These are phyloP conservation scores for Aspergillus neotritici DNA, from an alignment of 2,329 filamentous ascomycete genomes.

Conservation along the genomic window DNA sequence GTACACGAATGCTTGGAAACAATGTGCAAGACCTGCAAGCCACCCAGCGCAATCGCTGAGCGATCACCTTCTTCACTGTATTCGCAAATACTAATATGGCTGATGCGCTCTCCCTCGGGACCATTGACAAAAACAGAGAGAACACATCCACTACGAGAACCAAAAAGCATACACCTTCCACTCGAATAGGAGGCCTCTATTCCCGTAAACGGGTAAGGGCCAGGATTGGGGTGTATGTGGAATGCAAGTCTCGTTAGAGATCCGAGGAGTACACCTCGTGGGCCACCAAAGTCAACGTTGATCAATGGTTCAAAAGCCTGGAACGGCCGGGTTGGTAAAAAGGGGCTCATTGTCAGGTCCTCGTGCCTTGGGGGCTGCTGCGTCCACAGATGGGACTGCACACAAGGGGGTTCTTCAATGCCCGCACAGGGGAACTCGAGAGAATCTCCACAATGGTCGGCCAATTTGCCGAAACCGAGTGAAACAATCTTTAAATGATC, in stretches of 20 bases:
- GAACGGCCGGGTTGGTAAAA: neutral
- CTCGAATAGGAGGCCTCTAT: constrained; percentile 3
- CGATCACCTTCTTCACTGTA: neutral
- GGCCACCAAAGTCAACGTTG: constrained; percentile 12
- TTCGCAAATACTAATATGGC: constrained; percentile 1
- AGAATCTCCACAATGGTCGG: neutral
- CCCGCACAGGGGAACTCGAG: neutral
- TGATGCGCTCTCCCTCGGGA: constrained; percentile 6
- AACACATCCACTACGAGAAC: neutral
- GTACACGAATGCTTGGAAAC: neutral
- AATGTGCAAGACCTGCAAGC: constrained; percentile 3
- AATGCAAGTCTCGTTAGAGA: constrained; percentile 5
- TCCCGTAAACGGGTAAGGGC: constrained; percentile 4
- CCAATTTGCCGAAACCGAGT: constrained; percentile 4
- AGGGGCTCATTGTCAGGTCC: neutral
- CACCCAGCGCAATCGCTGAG: neutral
- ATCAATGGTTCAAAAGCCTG: constrained; percentile 5
- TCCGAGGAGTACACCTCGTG: constrained; percentile 1
- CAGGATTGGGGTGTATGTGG: constrained; percentile 4
- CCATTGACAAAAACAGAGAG: constrained; percentile 7
- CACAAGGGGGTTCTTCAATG: neutral
- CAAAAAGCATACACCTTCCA: constrained; percentile 3
- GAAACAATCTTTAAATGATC: constrained; percentile 10
- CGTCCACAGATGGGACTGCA: constrained; percentile 6
- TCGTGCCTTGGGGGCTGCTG: constrained; percentile 1